These are phyloP conservation scores for Tetradesmus lagerheimii DNA, from an alignment of 139 green algal species.

Conservation along the genomic window DNA sequence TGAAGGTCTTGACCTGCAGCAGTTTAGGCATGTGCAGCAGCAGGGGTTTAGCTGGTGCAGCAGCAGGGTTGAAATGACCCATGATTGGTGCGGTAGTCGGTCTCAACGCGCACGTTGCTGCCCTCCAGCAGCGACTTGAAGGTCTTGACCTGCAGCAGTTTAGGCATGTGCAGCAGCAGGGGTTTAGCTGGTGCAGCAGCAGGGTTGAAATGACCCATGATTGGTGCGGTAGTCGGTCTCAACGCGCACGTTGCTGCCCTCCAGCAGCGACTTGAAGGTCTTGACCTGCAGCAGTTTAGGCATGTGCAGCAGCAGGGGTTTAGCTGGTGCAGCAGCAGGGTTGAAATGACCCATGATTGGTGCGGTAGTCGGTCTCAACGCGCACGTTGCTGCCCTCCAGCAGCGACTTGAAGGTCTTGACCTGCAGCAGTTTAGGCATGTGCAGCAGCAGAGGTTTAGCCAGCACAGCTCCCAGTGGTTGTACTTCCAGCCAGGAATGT, in stretches of 20 bases:
- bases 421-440: no score
- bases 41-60: conserved; percentile 74
- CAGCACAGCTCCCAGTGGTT: conserved; percentile 99
- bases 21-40: no score
- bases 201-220: neutral
- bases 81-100: conserved; percentile 91
- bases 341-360: conserved; percentile 62
- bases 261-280: conserved; percentile 48
- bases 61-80: no score
- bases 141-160: neutral
- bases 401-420: conserved; percentile 48
- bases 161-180: neutral
- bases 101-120: conserved; percentile 76
- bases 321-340: no score
- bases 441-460: no score
- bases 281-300: neutral
- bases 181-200: no score
- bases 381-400: conserved; percentile 70
- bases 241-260: conserved; percentile 70
- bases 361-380: conserved; percentile 81
- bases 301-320: neutral
- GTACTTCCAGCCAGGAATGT: conserved; percentile 99
- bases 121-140: conserved; percentile 51
- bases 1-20: conserved; percentile 46
- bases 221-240: conserved; percentile 89